Evolutionary conservation across 345 rosid genomes (phyloP).

Genomic region (Hibiscus syriacus): DNA sequence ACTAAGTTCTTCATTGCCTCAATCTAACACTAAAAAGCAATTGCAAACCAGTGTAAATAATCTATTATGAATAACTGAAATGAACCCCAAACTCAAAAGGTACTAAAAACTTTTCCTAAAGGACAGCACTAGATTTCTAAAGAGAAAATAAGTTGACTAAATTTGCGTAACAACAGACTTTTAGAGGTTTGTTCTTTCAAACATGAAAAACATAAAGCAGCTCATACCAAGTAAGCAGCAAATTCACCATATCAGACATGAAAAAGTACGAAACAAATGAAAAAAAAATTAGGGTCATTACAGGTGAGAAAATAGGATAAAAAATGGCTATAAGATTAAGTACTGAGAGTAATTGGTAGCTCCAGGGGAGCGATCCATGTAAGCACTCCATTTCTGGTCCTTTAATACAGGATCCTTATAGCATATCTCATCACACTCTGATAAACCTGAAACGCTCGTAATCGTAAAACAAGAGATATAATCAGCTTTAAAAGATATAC

Average conservation of each 20-base stretch:
- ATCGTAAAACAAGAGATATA: conserved; percentile 8
- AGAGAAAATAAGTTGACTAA: not conserved
- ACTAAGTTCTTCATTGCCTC: not conserved
- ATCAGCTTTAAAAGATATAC: not conserved
- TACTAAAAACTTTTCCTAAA: not conserved
- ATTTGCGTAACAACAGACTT: not conserved
- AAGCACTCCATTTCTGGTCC: conserved; percentile 86
- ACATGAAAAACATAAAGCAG: not conserved
- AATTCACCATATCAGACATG: not conserved
- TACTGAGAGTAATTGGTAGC: conserved; percentile 9
- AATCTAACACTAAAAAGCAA: not conserved
- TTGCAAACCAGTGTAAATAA: not conserved
- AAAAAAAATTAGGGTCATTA: not conserved
- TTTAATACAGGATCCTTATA: conserved; percentile 95
- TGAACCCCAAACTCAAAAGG: not conserved
- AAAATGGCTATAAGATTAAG: not conserved
- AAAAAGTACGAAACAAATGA: not conserved
- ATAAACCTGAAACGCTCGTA: conserved; percentile 48
- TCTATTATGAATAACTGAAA: not conserved
- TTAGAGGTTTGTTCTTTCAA: not conserved
- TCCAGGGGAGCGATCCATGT: conserved; percentile 39
- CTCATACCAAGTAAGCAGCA: not conserved
- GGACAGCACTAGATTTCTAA: not conserved
- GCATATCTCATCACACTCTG: conserved; percentile 76
- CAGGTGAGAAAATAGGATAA: not conserved